Conservation (phyloP, 352 stramenopile genomes). For the Phytophthora niederhauseri region DNA sequence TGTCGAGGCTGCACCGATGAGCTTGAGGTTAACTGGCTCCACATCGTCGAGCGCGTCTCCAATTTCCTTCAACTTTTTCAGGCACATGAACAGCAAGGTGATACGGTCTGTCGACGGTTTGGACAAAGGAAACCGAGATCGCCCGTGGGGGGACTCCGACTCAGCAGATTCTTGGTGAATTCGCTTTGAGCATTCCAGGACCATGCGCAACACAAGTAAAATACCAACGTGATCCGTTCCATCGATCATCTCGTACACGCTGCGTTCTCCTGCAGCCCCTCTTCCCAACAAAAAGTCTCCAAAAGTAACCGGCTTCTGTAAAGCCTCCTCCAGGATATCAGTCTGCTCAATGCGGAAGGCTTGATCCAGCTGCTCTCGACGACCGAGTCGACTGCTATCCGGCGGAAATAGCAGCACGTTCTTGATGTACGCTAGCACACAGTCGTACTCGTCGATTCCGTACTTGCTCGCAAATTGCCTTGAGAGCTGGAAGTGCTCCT, state of each 20-base stretch:
- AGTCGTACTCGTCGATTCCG: slow-evolving; percentile 63
- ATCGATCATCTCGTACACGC: slow-evolving; percentile 61
- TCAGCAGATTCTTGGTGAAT: slow-evolving; percentile 26
- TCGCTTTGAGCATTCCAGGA: slow-evolving; percentile 80
- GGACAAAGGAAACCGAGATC: slow-evolving; percentile 51
- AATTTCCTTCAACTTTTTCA: slow-evolving; percentile 77
- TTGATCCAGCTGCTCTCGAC: slow-evolving; percentile 72
- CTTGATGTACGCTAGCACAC: slow-evolving; percentile 68
- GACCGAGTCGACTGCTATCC: slow-evolving; percentile 15
- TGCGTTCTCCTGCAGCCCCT: slow-evolving; percentile 13
- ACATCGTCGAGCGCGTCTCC: slow-evolving; percentile 20
- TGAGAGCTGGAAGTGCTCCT: slow-evolving; percentile 51
- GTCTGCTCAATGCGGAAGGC: slow-evolving; percentile 57
- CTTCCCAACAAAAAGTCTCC: slow-evolving; percentile 57
- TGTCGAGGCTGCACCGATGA: slow-evolving; percentile 48
- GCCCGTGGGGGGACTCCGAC: not conserved
- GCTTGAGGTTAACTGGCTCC: slow-evolving; percentile 56
- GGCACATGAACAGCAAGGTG: slow-evolving; percentile 77
- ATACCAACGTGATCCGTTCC: slow-evolving; percentile 76
- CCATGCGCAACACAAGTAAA: slow-evolving; percentile 70
- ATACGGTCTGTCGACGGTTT: slow-evolving; percentile 62
- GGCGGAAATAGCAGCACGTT: slow-evolving; percentile 39
- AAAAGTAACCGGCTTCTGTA: slow-evolving; percentile 60
- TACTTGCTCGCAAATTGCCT: slow-evolving; percentile 75
- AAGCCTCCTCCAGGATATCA: slow-evolving; percentile 71